Evolutionary conservation across 2,329 filamentous ascomycete genomes (phyloP).

Genomic region (Colletotrichum orbiculare): DNA sequence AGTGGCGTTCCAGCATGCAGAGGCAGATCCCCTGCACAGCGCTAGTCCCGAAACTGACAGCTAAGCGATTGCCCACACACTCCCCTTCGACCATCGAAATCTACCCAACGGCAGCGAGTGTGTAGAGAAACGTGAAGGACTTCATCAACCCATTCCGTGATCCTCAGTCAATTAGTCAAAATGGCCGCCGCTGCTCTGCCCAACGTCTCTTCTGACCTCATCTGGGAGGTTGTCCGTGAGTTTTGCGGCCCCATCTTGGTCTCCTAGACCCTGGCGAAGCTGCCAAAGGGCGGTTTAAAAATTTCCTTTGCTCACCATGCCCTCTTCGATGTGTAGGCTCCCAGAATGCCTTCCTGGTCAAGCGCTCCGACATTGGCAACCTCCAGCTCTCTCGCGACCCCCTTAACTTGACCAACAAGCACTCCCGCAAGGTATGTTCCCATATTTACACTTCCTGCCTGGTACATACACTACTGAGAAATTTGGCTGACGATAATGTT

Average conservation of each 20-base stretch:
- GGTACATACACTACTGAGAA: too few species aligned
- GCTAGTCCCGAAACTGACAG: conserved; percentile 32
- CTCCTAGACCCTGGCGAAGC: too few species aligned
- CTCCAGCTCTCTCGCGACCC: conserved; percentile 94
- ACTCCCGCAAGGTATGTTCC: conserved; percentile 83
- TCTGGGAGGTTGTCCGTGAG: conserved; percentile 97
- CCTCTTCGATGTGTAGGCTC: conserved; percentile 65
- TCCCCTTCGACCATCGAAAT: conserved; percentile 40
- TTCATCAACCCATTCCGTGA: conserved; percentile 41
- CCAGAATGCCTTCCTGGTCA: conserved; percentile 92
- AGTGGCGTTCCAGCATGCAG: conserved; percentile 5
- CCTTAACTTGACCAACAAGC: conserved; percentile 91
- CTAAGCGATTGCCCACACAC: conserved; percentile 56
- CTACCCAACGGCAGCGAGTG: conserved; percentile 18
- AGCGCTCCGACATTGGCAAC: conserved; percentile 83
- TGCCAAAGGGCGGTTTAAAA: too few species aligned
- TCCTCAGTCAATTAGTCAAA: conserved; percentile 57
- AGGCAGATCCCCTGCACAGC: not conserved
- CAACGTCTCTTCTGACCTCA: conserved; percentile 88
- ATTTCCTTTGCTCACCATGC: conserved; percentile 10
- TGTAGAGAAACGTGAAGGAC: conserved; percentile 31
- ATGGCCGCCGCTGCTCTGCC: conserved; percentile 66
- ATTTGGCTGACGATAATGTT: conserved; percentile 48
- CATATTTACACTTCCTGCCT: not conserved
- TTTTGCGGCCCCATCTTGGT: conserved; percentile 45